A percentile compares a stretch with the other conserved stretches of the same genome.
Evolutionary conservation across 2,329 filamentous ascomycete genomes (phyloP).

Genomic region (Cryphonectria japonica): DNA sequence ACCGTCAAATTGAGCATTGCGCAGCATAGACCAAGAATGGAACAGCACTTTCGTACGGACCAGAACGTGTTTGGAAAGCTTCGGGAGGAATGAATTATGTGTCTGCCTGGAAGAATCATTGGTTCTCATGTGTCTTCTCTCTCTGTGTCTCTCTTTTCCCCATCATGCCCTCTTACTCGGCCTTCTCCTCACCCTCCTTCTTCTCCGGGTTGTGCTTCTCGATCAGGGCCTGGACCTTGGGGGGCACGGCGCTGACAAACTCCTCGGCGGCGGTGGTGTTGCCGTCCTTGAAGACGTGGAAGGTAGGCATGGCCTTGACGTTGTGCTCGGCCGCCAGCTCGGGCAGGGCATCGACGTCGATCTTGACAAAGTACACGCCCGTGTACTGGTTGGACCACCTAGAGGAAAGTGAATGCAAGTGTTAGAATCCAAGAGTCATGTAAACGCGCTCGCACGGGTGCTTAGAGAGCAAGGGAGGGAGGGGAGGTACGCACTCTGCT

Average conservation of each 20-base stretch:
- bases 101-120: neutral
- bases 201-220: slow-evolving; percentile 33
- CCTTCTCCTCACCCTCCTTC: slow-evolving; percentile 22
- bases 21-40: neutral
- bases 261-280: slow-evolving; percentile 73
- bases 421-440: neutral
- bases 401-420: slow-evolving; percentile 13
- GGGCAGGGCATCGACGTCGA: slow-evolving; percentile 84
- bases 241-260: slow-evolving; percentile 81
- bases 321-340: slow-evolving; percentile 76
- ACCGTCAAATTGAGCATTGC: neutral
- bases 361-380: slow-evolving; percentile 76
- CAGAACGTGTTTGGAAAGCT: neutral
- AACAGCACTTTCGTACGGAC: neutral
- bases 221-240: slow-evolving; percentile 59
- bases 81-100: neutral
- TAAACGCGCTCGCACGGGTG: too few species aligned
- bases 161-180: slow-evolving; percentile 21
- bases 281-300: slow-evolving; percentile 81
- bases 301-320: slow-evolving; percentile 92
- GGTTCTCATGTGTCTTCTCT: neutral
- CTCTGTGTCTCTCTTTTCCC: neutral
- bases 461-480: neutral
- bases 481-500: slow-evolving; percentile 56
- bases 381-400: slow-evolving; percentile 61